Conservation (phyloP, 768 basidiomycete genomes). For the Dacryopinax spathularia region DNA sequence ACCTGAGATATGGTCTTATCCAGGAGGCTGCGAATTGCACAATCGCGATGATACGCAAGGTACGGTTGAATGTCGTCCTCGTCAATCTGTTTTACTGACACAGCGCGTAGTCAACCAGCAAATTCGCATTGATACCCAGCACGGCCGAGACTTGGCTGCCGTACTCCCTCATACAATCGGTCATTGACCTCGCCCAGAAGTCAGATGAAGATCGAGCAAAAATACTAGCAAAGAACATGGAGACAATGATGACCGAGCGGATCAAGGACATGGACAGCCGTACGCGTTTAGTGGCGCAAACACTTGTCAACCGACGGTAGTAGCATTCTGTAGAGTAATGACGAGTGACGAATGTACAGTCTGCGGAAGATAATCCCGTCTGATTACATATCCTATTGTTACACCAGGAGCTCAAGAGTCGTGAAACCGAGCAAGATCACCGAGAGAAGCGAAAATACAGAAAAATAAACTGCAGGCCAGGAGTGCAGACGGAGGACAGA, state of each 20-base stretch:
- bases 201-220: background rate
- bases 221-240: slow-evolving; percentile 9
- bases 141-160: slow-evolving; percentile 50
- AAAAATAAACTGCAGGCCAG: too few species aligned
- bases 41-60: slow-evolving; percentile 57
- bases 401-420: background rate
- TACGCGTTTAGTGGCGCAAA: background rate
- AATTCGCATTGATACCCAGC: background rate
- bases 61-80: slow-evolving; percentile 24
- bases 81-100: background rate
- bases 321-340: background rate
- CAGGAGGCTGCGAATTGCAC: slow-evolving; percentile 64
- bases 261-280: background rate
- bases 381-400: background rate
- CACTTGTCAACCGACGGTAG: background rate
- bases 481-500: too few species aligned
- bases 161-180: slow-evolving; percentile 71
- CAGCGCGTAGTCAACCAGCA: background rate
- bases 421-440: background rate
- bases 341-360: background rate
- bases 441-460: background rate
- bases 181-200: slow-evolving; percentile 29
- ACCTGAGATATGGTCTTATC: slow-evolving; percentile 64
- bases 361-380: background rate
- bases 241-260: slow-evolving; percentile 1